Percentiles rank a stretch among this genome's conserved stretches.
These are phyloP conservation scores for Erodium trifolium DNA, from an alignment of 441 rosid species.

Conservation along the genomic window DNA sequence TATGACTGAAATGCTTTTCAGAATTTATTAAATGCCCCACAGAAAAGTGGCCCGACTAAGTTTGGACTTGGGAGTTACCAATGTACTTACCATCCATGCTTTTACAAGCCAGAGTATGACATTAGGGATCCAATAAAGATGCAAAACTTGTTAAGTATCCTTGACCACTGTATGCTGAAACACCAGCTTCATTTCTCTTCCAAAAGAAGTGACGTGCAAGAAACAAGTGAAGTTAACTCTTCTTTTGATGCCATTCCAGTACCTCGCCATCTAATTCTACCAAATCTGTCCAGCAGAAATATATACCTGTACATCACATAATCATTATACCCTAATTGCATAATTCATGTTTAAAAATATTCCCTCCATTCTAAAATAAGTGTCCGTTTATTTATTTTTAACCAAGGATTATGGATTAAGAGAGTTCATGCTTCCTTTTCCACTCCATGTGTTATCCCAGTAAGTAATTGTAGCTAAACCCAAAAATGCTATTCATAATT, in stretches of 20 bases:
- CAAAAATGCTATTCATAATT: neutral
- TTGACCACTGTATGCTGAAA: neutral
- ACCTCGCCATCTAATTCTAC: constrained; percentile 89
- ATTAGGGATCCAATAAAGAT: neutral
- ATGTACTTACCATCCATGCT: neutral
- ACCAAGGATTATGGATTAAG: too few species aligned
- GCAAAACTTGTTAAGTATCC: neutral
- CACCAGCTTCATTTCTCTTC: constrained; percentile 40
- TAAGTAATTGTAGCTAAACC: too few species aligned
- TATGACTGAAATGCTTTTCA: neutral
- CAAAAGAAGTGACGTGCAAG: constrained; percentile 60
- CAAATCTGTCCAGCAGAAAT: constrained; percentile 64
- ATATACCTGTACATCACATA: constrained; percentile 45
- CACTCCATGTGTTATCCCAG: neutral
- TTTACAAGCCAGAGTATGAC: neutral
- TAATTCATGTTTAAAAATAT: constrained; percentile 5
- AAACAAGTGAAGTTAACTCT: constrained; percentile 64
- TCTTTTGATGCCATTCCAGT: constrained; percentile 60
- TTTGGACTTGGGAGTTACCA: neutral
- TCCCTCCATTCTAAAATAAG: neutral
- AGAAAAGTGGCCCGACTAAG: neutral
- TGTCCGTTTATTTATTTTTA: too few species aligned
- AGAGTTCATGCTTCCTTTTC: neutral
- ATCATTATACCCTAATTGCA: constrained; percentile 12
- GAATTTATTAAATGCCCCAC: neutral